Evolutionary conservation across 257 asterid genomes (phyloP), one percentile per base, ranked within the genome.

Genomic region (Salvia miltiorrhiza): DNA sequence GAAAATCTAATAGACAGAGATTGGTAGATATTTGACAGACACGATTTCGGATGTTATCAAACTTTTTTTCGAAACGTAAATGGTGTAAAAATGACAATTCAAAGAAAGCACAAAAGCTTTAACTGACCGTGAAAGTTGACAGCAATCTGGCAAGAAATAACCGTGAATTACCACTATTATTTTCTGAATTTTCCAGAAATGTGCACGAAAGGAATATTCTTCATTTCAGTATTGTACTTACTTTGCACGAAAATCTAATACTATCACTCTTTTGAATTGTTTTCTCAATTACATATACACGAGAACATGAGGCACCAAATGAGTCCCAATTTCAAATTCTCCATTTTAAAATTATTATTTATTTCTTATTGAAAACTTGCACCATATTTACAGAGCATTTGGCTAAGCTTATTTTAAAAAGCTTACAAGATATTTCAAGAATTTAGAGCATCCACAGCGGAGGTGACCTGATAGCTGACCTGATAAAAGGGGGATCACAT

Each of bases 1-100:
- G 33, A 49, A 43, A 58, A 71, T 71, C 76, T 48, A 60, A 59
- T 32, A 2, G 49, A 48, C 69, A 71, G 63, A 61, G 63, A 37
- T 24, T 62, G 69, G 73, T 66, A 23, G 78, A 56, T 57, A 57
- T 52, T 47, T 44, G n/a, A 3, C 44, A 52, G 14, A 1, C 50
- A 33, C 39, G 17, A 40, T 11, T 62, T 50, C 20, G 7, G 28
- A 63, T 11, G 14, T 20, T 41, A 23, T 17, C 13, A 2, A 21
- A n/a, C n/a, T 5, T 40, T 16, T 55, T 26, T 55, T 11, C n/a
- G 17, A 9, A 21, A 0, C n/a, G 26, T 1, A 12, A 7, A 23
- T 32, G 3, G 60, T 12, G 14, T 56, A 20, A 63, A 56, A 63
- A 45, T 26, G 76, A 70, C 76, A 47, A 32, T 24, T 63, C 63